These are phyloP conservation scores for Allomyces macrogynus DNA, from an alignment of 192 early-diverging fungal species.

Conservation along the genomic window DNA sequence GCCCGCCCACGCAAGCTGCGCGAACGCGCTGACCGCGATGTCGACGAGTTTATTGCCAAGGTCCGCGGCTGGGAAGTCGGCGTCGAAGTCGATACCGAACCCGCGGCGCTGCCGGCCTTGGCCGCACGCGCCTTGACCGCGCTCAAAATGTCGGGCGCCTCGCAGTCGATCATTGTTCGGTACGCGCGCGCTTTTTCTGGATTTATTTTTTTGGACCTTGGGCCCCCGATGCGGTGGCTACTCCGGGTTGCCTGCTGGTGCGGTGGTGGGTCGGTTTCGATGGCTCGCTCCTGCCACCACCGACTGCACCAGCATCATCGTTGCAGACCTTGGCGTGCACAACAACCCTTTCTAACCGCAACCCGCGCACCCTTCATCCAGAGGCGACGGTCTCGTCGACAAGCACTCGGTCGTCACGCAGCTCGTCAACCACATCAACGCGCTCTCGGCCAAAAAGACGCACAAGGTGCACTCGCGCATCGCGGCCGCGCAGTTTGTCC, in stretches of 20 bases:
- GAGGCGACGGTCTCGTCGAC: neutral
- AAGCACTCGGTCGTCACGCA: neutral
- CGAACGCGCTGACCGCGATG: neutral
- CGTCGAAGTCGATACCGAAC: constrained; percentile 1
- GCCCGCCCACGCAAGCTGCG: neutral
- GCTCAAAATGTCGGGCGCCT: neutral
- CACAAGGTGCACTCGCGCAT: neutral
- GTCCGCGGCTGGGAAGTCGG: neutral
- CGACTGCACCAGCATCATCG: too few species aligned
- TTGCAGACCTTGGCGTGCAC: too few species aligned
- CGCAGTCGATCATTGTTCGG: neutral
- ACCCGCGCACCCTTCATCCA: neutral
- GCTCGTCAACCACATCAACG: neutral
- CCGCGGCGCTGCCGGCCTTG: neutral
- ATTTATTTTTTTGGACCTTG: too few species aligned
- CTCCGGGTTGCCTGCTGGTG: too few species aligned
- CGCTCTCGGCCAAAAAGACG: neutral
- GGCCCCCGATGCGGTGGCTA: too few species aligned
- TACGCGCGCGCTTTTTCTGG: neutral
- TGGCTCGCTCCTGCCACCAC: too few species aligned
- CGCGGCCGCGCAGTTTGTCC: neutral
- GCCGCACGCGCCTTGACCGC: neutral
- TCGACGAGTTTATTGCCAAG: neutral
- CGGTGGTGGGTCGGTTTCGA: too few species aligned
- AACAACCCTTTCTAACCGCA: too few species aligned